Evolutionary conservation across 768 basidiomycete genomes (phyloP).

Genomic region (Leccinum disarticulatum): DNA sequence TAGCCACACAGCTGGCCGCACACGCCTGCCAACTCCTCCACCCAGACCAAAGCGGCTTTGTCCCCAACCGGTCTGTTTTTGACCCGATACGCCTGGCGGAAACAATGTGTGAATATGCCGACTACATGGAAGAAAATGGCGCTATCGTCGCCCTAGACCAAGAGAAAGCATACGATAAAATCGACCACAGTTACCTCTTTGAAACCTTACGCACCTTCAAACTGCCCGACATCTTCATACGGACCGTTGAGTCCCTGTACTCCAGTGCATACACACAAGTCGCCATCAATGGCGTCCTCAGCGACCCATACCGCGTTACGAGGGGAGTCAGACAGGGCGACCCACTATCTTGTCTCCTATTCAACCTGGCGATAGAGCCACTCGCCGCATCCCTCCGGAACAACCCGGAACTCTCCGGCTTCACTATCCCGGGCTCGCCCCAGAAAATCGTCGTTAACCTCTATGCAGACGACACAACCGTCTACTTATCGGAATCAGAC

Average conservation of each 20-base stretch:
- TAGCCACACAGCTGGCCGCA: conserved; percentile 19
- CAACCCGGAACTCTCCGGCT: not conserved
- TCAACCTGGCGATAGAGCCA: conserved; percentile 33
- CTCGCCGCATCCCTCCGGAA: not conserved
- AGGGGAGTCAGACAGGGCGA: conserved; percentile 38
- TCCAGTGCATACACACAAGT: not conserved
- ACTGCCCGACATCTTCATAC: not conserved
- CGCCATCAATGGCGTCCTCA: not conserved
- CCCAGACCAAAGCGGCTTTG: conserved; percentile 40
- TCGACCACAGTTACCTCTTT: conserved; percentile 31
- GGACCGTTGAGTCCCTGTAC: not conserved
- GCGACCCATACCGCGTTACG: not conserved
- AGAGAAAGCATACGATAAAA: conserved; percentile 40
- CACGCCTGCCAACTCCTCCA: conserved; percentile 12
- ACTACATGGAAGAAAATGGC: conserved; percentile 26
- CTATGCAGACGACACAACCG: not conserved
- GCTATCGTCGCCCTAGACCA: conserved; percentile 35
- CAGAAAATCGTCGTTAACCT: not conserved
- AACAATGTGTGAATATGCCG: conserved; percentile 15
- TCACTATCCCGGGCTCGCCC: not conserved
- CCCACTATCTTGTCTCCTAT: conserved; percentile 34
- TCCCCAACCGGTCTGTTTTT: conserved; percentile 26
- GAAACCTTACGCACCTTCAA: not conserved
- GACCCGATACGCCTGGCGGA: conserved; percentile 34
- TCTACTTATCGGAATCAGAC: not conserved